phyloP scores from a whole-genome alignment of 257 asterid genomes.

The Solanum chmielewskii region DNA sequence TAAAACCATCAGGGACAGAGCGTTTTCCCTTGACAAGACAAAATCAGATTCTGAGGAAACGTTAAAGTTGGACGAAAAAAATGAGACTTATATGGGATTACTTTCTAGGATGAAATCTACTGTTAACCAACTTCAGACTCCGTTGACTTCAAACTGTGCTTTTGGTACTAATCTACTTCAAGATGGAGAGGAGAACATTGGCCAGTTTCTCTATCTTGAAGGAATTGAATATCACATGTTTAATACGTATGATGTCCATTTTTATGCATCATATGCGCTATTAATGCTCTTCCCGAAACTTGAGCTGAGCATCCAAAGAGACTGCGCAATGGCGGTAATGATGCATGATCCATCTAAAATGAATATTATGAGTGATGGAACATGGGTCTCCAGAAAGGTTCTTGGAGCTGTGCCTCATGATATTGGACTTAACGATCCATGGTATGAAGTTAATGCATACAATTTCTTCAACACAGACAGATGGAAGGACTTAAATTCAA shows the following conservation, averaged over 20 bases:
- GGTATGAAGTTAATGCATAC: conserved; percentile 82
- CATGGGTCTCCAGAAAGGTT: conserved; percentile 50
- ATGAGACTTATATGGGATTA: conserved; percentile 54
- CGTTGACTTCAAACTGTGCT: conserved; percentile 49
- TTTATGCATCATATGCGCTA: conserved; percentile 74
- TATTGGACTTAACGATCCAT: conserved; percentile 88
- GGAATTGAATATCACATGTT: conserved; percentile 96
- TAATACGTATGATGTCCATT: conserved; percentile 90
- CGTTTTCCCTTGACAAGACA: conserved; percentile 46
- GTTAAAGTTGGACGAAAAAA: conserved; percentile 16
- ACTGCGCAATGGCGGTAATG: conserved; percentile 88
- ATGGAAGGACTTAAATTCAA: conserved; percentile 97
- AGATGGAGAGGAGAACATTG: conserved; percentile 73
- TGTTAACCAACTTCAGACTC: conserved; percentile 50
- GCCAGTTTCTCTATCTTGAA: conserved; percentile 89
- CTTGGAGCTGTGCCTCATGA: conserved; percentile 99
- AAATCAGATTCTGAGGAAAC: conserved; percentile 4
- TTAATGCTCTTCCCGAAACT: conserved; percentile 69
- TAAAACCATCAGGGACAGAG: conserved; percentile 31
- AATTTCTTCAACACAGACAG: conserved; percentile 72
- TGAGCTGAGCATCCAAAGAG: conserved; percentile 88
- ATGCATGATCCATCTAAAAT: conserved; percentile 84
- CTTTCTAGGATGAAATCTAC: conserved; percentile 67
- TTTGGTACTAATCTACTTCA: conserved; percentile 61
- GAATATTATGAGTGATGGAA: conserved; percentile 55